Evolutionary conservation across 208 protist species (phyloP), one percentile per base, ranked within the genome.

Genomic region (Phytomonas francai): DNA sequence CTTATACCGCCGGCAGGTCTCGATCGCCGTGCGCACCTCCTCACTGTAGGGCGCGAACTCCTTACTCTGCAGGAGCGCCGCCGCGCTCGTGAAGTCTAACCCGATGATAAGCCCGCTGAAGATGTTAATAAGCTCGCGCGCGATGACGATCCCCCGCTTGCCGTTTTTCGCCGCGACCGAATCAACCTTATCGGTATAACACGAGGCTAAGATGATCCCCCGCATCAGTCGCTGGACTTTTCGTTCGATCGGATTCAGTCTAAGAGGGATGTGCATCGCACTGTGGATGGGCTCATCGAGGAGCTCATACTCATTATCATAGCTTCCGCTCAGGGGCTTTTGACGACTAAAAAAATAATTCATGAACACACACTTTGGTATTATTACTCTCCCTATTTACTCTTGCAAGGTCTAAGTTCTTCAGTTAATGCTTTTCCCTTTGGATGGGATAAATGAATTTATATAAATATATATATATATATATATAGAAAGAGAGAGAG

Each of bases 101-200:
- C 88, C 89, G 4, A 94, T 75, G 70, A 94, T 74, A 32, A 97
- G 73, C 0, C 94, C 92, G 16, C 79, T 91, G 54, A 96, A 74
- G 29, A 85, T 79, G 58, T 88, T 91, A 28, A 78, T 93, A 29
- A 97, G 70, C 73, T 98, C 89, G 51, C 76, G 83, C 22, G 85
- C 76, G 65, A 94, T 89, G 69, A 87, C 62, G 27, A 66, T 49
- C 62, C 91, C 87, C 11, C 86, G 79, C 25, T 86, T 92, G 36
- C 81, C 84, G 62, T 86, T 86, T 65, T 89, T 57, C 25, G 76
- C 77, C 2, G 67, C 67, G 27, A 79, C 78, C 62, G 67, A 79
- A 78, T 97, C 93, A 5, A 97, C 88, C 76, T 90, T 92, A 76
- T 96, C 91, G 3, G 94, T 98, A 79, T 98, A 98, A 65, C 80